These are phyloP conservation scores for Lomentospora prolificans DNA, from an alignment of 2,329 filamentous ascomycete species.

Conservation along the genomic window DNA sequence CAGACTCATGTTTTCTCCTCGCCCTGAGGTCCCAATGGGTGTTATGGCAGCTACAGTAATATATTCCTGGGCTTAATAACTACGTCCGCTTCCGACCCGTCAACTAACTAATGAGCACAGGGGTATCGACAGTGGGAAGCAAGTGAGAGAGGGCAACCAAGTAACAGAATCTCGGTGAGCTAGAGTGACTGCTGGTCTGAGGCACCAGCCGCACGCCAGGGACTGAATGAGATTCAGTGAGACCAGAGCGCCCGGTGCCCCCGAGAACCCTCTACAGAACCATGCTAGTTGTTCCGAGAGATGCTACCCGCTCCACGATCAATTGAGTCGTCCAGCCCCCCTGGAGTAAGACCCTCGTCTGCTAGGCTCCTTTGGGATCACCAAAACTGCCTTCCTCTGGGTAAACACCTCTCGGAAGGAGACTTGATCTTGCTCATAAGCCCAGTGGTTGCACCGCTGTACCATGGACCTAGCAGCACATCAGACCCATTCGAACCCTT, in stretches of 20 bases:
- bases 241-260: neutral
- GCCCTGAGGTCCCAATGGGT: no score
- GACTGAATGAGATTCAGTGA: neutral
- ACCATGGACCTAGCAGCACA: conserved; percentile 27
- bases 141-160: no score
- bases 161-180: neutral
- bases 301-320: conserved; percentile 1
- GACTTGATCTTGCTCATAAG: conserved; percentile 54
- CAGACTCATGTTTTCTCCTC: no score
- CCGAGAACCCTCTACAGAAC: neutral
- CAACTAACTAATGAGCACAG: neutral
- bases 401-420: conserved; percentile 29
- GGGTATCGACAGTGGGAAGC: no score
- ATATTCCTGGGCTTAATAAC: no score
- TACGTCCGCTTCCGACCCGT: no score
- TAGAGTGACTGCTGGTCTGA: neutral
- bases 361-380: conserved; percentile 29
- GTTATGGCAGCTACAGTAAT: no score
- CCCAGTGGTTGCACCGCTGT: conserved; percentile 40
- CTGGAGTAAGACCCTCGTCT: conserved; percentile 13
- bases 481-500: conserved; percentile 65
- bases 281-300: conserved; percentile 1
- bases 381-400: conserved; percentile 36
- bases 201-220: neutral
- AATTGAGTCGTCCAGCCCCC: conserved; percentile 3